phyloP scores from a whole-genome alignment of 257 asterid genomes.

The Nicotiana sylvestris region DNA sequence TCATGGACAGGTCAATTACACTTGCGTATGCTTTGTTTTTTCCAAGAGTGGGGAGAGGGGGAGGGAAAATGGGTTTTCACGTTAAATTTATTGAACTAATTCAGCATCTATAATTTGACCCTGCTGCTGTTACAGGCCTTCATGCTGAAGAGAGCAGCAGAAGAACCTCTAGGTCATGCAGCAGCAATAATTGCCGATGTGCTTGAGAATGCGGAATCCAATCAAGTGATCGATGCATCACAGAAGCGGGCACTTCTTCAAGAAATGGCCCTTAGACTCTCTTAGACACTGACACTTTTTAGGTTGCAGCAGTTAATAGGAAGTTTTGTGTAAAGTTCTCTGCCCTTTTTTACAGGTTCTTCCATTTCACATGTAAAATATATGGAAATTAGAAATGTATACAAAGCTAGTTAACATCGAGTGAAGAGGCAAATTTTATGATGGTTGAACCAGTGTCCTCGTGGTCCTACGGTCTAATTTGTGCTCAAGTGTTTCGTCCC shows the following conservation, averaged over 20 bases:
- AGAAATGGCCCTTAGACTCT: slow-evolving; percentile 88
- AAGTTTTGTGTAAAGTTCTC: background rate
- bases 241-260: slow-evolving; percentile 92
- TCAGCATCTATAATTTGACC: background rate
- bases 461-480: background rate
- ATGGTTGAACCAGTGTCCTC: background rate
- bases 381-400: background rate
- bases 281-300: slow-evolving; percentile 30
- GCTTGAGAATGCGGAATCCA: slow-evolving; percentile 91
- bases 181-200: slow-evolving; percentile 90
- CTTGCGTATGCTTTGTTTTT: background rate
- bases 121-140: slow-evolving; percentile 55
- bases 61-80: background rate
- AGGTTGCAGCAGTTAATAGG: background rate
- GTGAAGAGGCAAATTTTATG: background rate
- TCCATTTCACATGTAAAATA: slow-evolving; percentile 1
- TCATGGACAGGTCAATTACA: slow-evolving; percentile 74
- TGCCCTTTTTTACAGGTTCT: background rate
- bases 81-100: background rate
- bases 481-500: background rate
- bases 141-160: slow-evolving; percentile 96
- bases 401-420: background rate
- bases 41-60: too few species aligned
- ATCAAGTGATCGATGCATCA: slow-evolving; percentile 64
- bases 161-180: slow-evolving; percentile 98